phyloP scores from a whole-genome alignment of 2,329 filamentous ascomycete species.

The Aureobasidium lini region DNA sequence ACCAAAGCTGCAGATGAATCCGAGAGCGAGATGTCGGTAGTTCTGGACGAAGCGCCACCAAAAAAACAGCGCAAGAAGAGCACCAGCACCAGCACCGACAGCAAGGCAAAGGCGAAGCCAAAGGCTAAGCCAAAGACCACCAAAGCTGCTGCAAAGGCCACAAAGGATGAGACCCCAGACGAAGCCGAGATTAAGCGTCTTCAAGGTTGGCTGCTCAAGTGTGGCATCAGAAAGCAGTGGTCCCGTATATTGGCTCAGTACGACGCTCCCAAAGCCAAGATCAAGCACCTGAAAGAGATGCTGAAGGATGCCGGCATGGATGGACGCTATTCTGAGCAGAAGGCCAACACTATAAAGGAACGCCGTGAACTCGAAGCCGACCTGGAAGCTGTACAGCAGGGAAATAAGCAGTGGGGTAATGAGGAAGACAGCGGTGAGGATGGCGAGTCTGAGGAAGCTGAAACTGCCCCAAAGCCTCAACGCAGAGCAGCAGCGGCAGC shows the following conservation, averaged over 20 bases:
- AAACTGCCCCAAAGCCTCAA: conserved; percentile 16
- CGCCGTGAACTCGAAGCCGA: conserved; percentile 76
- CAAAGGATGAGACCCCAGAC: conserved; percentile 46
- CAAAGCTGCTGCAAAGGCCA: conserved; percentile 22
- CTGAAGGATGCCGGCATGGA: conserved; percentile 79
- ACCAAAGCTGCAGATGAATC: conserved; percentile 18
- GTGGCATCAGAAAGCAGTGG: conserved; percentile 90
- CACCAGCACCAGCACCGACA: conserved; percentile 24
- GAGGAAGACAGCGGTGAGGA: conserved; percentile 18
- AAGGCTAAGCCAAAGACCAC: conserved; percentile 32
- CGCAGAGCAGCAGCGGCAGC: conserved; percentile 21
- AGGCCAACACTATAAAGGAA: conserved; percentile 81
- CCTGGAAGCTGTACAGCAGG: conserved; percentile 75
- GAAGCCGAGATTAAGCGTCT: conserved; percentile 80
- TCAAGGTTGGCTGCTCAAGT: conserved; percentile 80
- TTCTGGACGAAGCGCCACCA: conserved; percentile 68
- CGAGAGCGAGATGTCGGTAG: conserved; percentile 60
- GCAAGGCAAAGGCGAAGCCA: conserved; percentile 31
- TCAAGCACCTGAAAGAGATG: conserved; percentile 71
- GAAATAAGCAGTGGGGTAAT: conserved; percentile 68
- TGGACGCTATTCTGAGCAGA: conserved; percentile 77
- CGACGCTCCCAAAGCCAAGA: conserved; percentile 68
- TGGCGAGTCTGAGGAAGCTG: conserved; percentile 19
- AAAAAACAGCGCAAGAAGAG: conserved; percentile 43
- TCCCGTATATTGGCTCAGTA: conserved; percentile 71